Evolutionary conservation across 164 flowering plant species (phyloP).

Genomic region (Sedum album): DNA sequence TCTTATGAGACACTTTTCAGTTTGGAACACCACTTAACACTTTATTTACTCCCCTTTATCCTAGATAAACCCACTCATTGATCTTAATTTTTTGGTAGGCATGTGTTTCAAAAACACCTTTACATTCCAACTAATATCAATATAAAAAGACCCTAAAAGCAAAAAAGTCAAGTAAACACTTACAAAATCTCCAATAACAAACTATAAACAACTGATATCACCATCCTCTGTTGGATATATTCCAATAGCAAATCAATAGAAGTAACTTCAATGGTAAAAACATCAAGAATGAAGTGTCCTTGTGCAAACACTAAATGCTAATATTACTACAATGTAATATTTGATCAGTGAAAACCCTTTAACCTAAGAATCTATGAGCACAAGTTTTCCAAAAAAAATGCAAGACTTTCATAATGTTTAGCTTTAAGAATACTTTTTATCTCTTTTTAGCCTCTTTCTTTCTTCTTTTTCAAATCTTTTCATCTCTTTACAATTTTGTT

Average conservation of each 20-base stretch:
- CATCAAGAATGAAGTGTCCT: not conserved
- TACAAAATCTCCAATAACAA: not conserved
- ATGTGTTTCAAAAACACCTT: constrained; percentile 6
- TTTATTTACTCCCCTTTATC: not conserved
- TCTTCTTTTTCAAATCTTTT: no score
- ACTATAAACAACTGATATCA: not conserved
- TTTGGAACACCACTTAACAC: constrained; percentile 6
- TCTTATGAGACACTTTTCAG: not conserved
- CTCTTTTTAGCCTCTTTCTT: no score
- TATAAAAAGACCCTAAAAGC: not conserved
- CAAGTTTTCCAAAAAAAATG: no score
- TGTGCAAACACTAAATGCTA: no score
- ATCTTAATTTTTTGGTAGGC: not conserved
- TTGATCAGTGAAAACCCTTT: no score
- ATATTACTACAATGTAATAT: no score
- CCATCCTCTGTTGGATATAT: no score
- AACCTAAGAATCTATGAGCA: no score
- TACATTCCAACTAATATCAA: not conserved
- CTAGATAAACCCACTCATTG: constrained; percentile 3
- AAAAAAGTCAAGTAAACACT: not conserved
- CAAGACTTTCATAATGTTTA: not conserved
- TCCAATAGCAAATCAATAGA: no score
- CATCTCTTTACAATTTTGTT: not conserved
- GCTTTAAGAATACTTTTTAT: not conserved
- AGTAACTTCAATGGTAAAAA: no score